These are phyloP conservation scores for Candida anglica DNA, from an alignment of 805 yeast species.

Conservation along the genomic window DNA sequence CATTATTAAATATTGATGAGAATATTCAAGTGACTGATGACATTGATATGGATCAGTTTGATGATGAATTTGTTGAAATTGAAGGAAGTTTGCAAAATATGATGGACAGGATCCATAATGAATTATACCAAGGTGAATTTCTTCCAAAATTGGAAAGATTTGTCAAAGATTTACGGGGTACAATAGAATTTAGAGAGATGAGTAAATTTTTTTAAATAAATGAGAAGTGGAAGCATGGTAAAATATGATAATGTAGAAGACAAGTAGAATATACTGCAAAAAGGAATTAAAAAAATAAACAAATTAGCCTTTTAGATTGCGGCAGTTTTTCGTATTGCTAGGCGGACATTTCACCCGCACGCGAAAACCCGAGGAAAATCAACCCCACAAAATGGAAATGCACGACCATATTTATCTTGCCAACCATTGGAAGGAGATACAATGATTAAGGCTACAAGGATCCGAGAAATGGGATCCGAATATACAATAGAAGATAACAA, in stretches of 20 bases:
- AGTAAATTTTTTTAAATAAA: conserved; percentile 25
- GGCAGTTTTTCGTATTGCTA: too few species aligned
- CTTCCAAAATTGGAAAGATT: conserved; percentile 39
- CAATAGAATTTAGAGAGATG: conserved; percentile 46
- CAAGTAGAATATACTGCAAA: neutral
- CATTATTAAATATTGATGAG: conserved; percentile 23
- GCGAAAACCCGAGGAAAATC: too few species aligned
- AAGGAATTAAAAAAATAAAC: neutral
- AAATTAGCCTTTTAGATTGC: too few species aligned
- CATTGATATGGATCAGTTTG: conserved; percentile 10
- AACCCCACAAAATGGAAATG: too few species aligned
- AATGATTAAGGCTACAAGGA: too few species aligned
- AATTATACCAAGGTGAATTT: conserved; percentile 39
- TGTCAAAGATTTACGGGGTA: conserved; percentile 50
- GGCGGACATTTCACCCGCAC: too few species aligned
- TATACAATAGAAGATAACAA: too few species aligned
- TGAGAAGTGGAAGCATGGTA: neutral
- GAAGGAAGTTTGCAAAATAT: conserved; percentile 30
- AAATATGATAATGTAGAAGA: neutral
- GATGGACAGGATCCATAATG: conserved; percentile 35
- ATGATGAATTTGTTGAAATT: conserved; percentile 23
- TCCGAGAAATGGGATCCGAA: too few species aligned
- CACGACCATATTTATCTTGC: too few species aligned
- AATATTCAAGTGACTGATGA: too few species aligned
- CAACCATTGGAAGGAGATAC: too few species aligned